phyloP scores from a whole-genome alignment of 495 filamentous ascomycete genomes.

The Neurospora sp. region DNA sequence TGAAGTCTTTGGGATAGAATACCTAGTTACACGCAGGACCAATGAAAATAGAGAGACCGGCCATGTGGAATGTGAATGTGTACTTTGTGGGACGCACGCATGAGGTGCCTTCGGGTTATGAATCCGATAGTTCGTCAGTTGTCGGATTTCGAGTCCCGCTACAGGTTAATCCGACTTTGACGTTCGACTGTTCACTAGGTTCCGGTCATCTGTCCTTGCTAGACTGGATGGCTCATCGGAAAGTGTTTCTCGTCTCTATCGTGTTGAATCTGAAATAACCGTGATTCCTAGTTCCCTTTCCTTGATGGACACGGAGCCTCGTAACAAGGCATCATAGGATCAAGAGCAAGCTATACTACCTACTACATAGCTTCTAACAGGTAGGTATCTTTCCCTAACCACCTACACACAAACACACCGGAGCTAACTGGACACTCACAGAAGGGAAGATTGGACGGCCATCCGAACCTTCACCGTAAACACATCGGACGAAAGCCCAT shows the following conservation, averaged over 20 bases:
- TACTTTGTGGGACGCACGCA: background rate
- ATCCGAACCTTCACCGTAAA: background rate
- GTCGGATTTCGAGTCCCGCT: background rate
- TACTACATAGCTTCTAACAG: background rate
- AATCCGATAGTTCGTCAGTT: background rate
- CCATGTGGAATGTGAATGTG: background rate
- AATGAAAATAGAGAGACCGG: background rate
- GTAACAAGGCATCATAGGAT: background rate
- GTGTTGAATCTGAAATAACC: background rate
- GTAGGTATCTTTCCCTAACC: background rate
- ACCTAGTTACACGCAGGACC: background rate
- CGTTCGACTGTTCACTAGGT: background rate
- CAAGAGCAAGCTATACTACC: background rate
- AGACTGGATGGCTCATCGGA: background rate
- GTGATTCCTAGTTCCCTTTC: background rate
- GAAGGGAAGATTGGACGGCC: background rate
- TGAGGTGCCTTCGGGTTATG: background rate
- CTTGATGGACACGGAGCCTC: background rate
- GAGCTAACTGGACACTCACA: background rate
- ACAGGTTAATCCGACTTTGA: background rate
- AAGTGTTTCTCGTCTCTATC: background rate
- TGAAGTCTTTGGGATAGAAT: background rate
- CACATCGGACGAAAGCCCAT: background rate
- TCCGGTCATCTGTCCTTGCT: background rate
- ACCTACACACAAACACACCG: background rate